Evolutionary conservation across 2,329 filamentous ascomycete species (phyloP), one percentile per base, ranked within the genome.

Genomic region (Dactylonectria macrodidyma): DNA sequence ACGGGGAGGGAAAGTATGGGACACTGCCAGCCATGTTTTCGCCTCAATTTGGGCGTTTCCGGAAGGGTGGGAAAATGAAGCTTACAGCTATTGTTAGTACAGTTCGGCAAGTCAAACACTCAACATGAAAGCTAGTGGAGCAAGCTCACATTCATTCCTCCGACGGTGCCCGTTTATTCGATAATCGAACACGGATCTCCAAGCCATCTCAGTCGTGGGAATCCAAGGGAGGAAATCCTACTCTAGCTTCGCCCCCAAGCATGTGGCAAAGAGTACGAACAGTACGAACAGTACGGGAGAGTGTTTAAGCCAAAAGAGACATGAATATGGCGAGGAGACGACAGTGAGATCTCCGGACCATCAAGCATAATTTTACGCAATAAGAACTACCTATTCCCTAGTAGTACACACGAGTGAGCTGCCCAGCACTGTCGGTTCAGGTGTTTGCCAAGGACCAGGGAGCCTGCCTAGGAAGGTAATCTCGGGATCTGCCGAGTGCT

Each of bases 21-120:
- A 14, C 30, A 26, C 41, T 11, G 14, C 50, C 46, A 44, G 46
- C 30, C 46, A 30, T 16, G 19, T 33, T 24, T 16, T 46, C 33
- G 41, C 50, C 26, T 47, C 52, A 59, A 41, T 6, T 11, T 33
- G 6, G 11, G 8, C 51, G 33, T 30, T 19, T 59, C 59, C 59
- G 54, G 48, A 47, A 54, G 47, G 52, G 47, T 59, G 54, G 59
- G 36, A 59, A 62, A 19, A 14, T 44, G 30, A 54, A 34, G 30
- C 41, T 41, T 2, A 30, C 12, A 44, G 12, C 16, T 36, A 55
- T 51, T 30, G 22, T 34, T 14, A 5, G 30, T 30, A 30, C 44
- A 24, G 19, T 41, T 12, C 47, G 16, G 48, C 26, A 33, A 30
- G 6, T 33, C n/a, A 24, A 30, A 30, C 26, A 30, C 26, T 44